Conservation (phyloP, 768 basidiomycete species). For the Russula virescens region DNA sequence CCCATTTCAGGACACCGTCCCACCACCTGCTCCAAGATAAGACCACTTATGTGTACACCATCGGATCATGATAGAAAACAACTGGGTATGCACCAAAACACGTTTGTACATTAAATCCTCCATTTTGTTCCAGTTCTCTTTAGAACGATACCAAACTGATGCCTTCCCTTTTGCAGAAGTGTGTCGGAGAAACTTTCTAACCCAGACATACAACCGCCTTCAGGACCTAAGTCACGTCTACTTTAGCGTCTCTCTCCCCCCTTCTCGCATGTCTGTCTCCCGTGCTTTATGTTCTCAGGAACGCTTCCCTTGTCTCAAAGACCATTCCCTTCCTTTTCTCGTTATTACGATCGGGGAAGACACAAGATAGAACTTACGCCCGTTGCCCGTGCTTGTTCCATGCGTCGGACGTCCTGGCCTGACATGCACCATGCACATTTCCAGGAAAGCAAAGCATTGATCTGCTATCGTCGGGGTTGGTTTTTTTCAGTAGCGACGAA, state of each 20-base stretch:
- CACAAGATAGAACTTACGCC: not conserved
- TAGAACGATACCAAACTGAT: not conserved
- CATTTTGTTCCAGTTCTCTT: not conserved
- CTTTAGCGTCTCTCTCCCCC: not conserved
- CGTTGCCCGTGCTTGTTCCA: not conserved
- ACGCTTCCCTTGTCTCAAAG: not conserved
- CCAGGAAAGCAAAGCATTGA: not conserved
- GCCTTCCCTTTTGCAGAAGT: slow-evolving; percentile 4
- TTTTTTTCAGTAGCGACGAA: not conserved
- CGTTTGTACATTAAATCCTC: not conserved
- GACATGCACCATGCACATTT: not conserved
- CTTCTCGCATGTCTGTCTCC: not conserved
- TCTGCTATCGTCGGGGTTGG: not conserved
- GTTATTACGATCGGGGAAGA: not conserved
- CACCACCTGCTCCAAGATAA: not conserved
- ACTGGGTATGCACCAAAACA: no score
- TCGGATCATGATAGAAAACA: not conserved
- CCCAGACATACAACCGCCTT: not conserved
- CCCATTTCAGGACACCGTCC: not conserved
- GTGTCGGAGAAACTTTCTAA: not conserved
- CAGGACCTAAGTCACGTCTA: not conserved
- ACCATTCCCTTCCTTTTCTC: not conserved
- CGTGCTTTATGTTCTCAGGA: not conserved
- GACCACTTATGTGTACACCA: not conserved
- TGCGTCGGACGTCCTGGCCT: not conserved